These are phyloP conservation scores for Populus ilicifolia DNA, from an alignment of 345 rosid species.

Conservation along the genomic window DNA sequence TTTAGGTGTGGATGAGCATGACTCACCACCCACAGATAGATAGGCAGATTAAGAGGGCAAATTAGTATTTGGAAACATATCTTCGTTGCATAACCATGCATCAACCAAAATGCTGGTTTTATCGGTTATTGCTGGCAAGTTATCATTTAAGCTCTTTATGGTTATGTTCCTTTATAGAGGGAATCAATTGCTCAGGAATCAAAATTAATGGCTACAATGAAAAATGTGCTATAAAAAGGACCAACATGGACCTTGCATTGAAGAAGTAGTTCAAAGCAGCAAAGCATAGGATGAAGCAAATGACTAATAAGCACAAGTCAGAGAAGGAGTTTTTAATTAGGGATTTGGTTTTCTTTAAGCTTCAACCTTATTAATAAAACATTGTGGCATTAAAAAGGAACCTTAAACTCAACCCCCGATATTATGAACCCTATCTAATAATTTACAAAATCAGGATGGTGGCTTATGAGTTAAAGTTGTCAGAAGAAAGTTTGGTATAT, in stretches of 20 bases:
- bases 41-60: neutral
- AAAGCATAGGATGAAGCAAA: neutral
- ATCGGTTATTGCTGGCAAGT: neutral
- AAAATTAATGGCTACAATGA: accelerated
- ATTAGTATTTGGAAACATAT: neutral
- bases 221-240: neutral
- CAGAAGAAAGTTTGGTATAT: neutral
- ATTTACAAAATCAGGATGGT: neutral
- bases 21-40: neutral
- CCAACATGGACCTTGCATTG: neutral
- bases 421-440: neutral
- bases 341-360: neutral
- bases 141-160: neutral
- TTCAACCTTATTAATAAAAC: neutral
- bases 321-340: neutral
- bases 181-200: accelerated
- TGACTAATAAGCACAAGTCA: neutral
- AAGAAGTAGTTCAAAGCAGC: neutral
- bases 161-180: accelerated
- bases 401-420: neutral
- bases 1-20: neutral
- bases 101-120: neutral
- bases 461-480: neutral
- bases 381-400: neutral
- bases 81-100: neutral